Percentiles rank a stretch among this genome's conserved stretches.
Conservation (phyloP, 2,329 filamentous ascomycete species). For the Colletotrichum siamense region DNA sequence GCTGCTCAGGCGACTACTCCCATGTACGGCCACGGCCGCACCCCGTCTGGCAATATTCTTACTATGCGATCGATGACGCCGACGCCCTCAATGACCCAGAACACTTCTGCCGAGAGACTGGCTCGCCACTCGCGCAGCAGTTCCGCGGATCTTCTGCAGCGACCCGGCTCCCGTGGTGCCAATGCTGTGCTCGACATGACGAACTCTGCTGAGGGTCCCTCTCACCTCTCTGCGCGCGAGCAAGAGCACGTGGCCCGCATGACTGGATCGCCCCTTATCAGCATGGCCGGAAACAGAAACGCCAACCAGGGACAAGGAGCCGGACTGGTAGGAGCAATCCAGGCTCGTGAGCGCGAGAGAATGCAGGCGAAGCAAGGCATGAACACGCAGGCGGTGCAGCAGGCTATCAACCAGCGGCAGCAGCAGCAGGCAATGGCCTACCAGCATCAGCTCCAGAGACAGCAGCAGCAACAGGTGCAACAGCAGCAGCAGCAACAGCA, state of each 20-base stretch:
- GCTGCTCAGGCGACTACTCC: constrained; percentile 53
- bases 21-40: constrained; percentile 59
- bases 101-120: constrained; percentile 46
- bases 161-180: constrained; percentile 66
- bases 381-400: constrained; percentile 73
- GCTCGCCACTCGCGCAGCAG: constrained; percentile 48
- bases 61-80: constrained; percentile 44
- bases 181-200: constrained; percentile 56
- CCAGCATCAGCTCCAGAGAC: constrained; percentile 38
- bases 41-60: constrained; percentile 56
- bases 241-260: constrained; percentile 87
- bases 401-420: constrained; percentile 74
- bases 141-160: constrained; percentile 53
- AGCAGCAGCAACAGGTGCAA: constrained; percentile 36
- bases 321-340: constrained; percentile 80
- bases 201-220: constrained; percentile 40
- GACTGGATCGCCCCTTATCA: constrained; percentile 79
- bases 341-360: constrained; percentile 79
- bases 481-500: constrained; percentile 37
- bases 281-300: constrained; percentile 48
- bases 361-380: constrained; percentile 72
- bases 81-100: constrained; percentile 47
- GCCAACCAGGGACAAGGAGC: constrained; percentile 55
- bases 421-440: constrained; percentile 35
- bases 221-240: constrained; percentile 81